Percentiles rank a stretch among this genome's conserved stretches.
phyloP scores from a whole-genome alignment of 2,329 filamentous ascomycete species.

The Colletotrichum kahawae region DNA sequence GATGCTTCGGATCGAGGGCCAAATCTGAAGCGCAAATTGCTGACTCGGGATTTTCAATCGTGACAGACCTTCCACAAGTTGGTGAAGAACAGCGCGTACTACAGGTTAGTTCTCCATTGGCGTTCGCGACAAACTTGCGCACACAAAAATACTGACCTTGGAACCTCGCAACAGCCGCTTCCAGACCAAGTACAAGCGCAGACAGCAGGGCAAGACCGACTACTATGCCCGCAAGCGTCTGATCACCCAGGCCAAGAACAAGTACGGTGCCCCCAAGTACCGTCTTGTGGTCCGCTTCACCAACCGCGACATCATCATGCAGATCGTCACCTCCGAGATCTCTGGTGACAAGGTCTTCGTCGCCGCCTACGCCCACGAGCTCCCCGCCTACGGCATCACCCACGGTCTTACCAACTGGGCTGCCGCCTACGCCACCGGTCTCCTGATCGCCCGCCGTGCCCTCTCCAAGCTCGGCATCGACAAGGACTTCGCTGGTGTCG shows the following conservation, averaged over 20 bases:
- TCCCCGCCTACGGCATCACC: slow-evolving; percentile 95
- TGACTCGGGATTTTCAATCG: slow-evolving; percentile 76
- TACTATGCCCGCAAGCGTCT: slow-evolving; percentile 99
- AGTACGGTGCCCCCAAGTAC: slow-evolving; percentile 99
- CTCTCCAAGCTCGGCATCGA: slow-evolving; percentile 97
- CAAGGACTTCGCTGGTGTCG: slow-evolving; percentile 91
- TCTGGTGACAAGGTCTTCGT: slow-evolving; percentile 96
- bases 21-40: slow-evolving; percentile 99
- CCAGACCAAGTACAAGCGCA: slow-evolving; percentile 99
- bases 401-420: slow-evolving; percentile 99
- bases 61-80: slow-evolving; percentile 87
- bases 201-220: slow-evolving; percentile 96
- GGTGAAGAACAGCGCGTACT: slow-evolving; percentile 98
- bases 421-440: slow-evolving; percentile 94
- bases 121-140: background rate
- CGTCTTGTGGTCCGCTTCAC: slow-evolving; percentile 98
- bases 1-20: slow-evolving; percentile 87
- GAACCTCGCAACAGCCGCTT: slow-evolving; percentile 72
- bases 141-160: background rate
- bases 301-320: slow-evolving; percentile 98
- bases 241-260: slow-evolving; percentile 99
- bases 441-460: slow-evolving; percentile 94
- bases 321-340: slow-evolving; percentile 97
- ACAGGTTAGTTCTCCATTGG: slow-evolving; percentile 73
- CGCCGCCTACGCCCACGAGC: slow-evolving; percentile 95